Evolutionary conservation across 306 rosid species (phyloP).

Genomic region (Dicorynia guianensis): DNA sequence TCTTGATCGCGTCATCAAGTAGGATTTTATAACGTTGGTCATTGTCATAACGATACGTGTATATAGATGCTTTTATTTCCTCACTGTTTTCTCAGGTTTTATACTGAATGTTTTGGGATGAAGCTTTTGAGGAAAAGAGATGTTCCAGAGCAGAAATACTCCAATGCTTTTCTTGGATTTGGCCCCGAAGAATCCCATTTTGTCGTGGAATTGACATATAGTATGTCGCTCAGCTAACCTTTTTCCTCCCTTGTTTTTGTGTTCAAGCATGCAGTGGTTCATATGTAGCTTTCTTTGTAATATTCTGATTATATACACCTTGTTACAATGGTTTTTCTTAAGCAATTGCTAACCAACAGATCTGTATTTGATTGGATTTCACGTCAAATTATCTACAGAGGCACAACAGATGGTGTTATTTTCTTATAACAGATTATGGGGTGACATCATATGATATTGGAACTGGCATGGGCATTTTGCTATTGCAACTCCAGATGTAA

Average conservation of each 20-base stretch:
- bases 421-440: conserved; percentile 74
- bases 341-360: not conserved
- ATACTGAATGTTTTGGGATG: conserved; percentile 91
- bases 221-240: conserved; percentile 55
- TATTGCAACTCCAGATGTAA: conserved; percentile 83
- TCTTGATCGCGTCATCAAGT: conserved; percentile 96
- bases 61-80: conserved; percentile 23
- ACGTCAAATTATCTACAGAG: not conserved
- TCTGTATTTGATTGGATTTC: not conserved
- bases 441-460: conserved; percentile 88
- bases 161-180: conserved; percentile 93
- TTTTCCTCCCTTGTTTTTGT: not conserved
- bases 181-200: conserved; percentile 82
- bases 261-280: conserved; percentile 27
- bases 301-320: conserved; percentile 8
- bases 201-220: conserved; percentile 90
- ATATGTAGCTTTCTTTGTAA: not conserved
- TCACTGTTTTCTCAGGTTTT: conserved; percentile 62
- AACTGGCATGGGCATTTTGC: conserved; percentile 94
- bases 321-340: not conserved
- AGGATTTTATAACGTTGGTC: conserved; percentile 27
- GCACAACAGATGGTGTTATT: not conserved
- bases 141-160: conserved; percentile 83
- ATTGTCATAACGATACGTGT: conserved; percentile 17
- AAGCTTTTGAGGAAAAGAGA: conserved; percentile 84